Evolutionary conservation across 331 rosid genomes (phyloP), one percentile per base, ranked within the genome.

Genomic region (Erythrophleum ivorense): DNA sequence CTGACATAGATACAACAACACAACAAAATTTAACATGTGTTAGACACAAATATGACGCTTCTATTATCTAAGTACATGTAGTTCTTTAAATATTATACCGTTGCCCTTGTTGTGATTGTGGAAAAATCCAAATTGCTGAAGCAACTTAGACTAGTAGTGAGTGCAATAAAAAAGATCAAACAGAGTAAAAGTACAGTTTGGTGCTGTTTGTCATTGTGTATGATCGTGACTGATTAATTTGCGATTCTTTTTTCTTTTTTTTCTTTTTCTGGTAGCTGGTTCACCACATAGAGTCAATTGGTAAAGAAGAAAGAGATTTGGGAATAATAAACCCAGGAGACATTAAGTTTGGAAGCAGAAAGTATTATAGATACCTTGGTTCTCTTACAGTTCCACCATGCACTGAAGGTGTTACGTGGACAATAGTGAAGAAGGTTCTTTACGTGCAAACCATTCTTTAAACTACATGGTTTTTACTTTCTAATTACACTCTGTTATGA

Each of bases 351-450:
- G 94, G 88, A 9, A 78, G 84, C 80, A 79, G 82, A 74, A 84
- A 84, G 62, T 94, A 92, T 49, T 91, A 88, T 85, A 89, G 97
- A 89, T 92, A 92, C 75, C 18, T 88, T 71, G 98, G 98, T 40
- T 94, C 97, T 55, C 90, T 92, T 57, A 92, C 97, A 21, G 82
- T 80, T 63, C 97, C 98, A 67, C 95, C 98, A 2, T 94, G 97
- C 73, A 84, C 90, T 24, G 92, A 94, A 85, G 97, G 94, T 15
- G 92, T 94, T 49, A 46, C 57, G 84, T 94, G 98, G 98, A 91
- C 97, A 9, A 6, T 92, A 43, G 19, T 77, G 40, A 87, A 85
- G 29, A 89, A 92, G 98, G 98, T 91, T 53, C 7, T 50, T 34
- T 12, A 81, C 70, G 50, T 13, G 34, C 40, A 16, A 79, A 3